phyloP scores from a whole-genome alignment of 2,329 filamentous ascomycete genomes.

The Pseudogymnoascus sp. region DNA sequence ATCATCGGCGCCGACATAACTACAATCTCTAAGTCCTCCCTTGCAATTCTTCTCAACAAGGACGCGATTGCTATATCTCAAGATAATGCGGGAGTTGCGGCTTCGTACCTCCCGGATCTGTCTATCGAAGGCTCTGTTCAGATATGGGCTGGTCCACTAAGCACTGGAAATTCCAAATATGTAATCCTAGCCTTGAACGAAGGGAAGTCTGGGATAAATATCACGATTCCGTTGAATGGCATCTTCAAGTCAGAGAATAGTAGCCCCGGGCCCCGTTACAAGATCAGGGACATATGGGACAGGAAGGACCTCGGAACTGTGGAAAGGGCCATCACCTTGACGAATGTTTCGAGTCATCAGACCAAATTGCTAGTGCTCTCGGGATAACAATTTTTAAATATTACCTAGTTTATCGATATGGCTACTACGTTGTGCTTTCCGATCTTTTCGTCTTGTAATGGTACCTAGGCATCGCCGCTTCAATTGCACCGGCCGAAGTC shows the following conservation, averaged over 20 bases:
- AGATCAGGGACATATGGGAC: conserved; percentile 16
- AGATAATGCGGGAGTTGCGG: conserved; percentile 26
- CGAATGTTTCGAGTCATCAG: conserved; percentile 12
- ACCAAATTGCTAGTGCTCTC: conserved; percentile 6
- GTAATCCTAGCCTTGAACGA: conserved; percentile 17
- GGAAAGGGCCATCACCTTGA: conserved; percentile 6
- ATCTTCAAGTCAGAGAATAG: conserved; percentile 10
- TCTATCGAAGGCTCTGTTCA: conserved; percentile 23
- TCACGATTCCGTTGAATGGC: conserved; percentile 12
- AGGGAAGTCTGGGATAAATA: conserved; percentile 1
- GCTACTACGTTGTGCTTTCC: background rate
- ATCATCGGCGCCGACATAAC: conserved; percentile 35
- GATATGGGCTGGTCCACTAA: conserved; percentile 24
- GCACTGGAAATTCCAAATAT: background rate
- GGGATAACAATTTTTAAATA: background rate
- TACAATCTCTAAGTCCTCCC: conserved; percentile 23
- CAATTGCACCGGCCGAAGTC: background rate
- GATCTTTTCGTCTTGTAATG: background rate
- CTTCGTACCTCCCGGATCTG: conserved; percentile 19
- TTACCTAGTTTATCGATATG: background rate
- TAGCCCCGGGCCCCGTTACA: background rate
- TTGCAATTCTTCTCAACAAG: conserved; percentile 29
- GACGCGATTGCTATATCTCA: conserved; percentile 35
- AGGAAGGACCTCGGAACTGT: conserved; percentile 9
- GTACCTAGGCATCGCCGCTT: background rate